Percentiles rank a stretch among this genome's conserved stretches.
These are phyloP conservation scores for Hypoxylon sp. DNA, from an alignment of 2,329 filamentous ascomycete genomes.

Conservation along the genomic window DNA sequence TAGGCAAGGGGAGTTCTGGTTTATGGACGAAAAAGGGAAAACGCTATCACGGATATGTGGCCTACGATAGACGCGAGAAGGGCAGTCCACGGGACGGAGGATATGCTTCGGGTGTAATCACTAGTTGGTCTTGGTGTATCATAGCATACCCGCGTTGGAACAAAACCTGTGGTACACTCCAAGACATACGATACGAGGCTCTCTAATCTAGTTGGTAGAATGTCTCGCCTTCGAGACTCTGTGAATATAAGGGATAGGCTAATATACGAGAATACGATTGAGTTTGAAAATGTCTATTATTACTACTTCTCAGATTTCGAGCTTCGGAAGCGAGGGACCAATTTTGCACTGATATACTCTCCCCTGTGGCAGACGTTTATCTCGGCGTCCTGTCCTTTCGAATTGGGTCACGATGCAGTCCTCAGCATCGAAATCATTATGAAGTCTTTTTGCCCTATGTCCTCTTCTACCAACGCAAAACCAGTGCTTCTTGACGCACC, in stretches of 20 bases:
- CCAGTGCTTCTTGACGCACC: constrained; percentile 38
- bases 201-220: neutral
- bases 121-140: constrained; percentile 16
- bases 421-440: constrained; percentile 37
- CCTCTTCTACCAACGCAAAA: constrained; percentile 48
- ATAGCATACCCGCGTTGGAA: constrained; percentile 12
- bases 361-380: neutral
- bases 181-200: neutral
- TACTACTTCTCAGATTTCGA: constrained; percentile 14
- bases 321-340: neutral
- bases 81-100: neutral
- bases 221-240: neutral
- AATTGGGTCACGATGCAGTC: constrained; percentile 35
- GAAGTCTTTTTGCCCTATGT: constrained; percentile 48
- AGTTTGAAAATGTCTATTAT: constrained; percentile 13
- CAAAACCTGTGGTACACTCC: neutral
- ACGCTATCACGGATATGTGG: constrained; percentile 1
- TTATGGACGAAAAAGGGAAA: constrained; percentile 2
- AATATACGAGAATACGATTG: constrained; percentile 23
- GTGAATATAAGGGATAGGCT: constrained; percentile 8
- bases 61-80: constrained; percentile 15
- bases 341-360: neutral
- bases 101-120: constrained; percentile 1
- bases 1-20: constrained; percentile 19
- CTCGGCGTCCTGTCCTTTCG: constrained; percentile 12